Base-by-base conservation (phyloP, 1,139 yeast genomes). In the Pichia sp. region DNA sequence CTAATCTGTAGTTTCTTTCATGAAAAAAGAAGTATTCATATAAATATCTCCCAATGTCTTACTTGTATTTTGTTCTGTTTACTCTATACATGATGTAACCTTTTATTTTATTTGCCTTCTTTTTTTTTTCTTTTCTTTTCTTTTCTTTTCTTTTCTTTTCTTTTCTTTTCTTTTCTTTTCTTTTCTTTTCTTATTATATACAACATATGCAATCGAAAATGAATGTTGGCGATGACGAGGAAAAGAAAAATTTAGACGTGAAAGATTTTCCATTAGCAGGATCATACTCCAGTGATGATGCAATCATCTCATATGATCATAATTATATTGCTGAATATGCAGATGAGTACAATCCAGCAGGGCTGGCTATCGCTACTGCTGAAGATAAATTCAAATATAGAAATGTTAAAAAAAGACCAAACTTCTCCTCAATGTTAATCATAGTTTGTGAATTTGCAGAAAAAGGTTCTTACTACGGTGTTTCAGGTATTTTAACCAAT, bases 341-440 rank as follows among this genome's bases (percentile, higher is more conserved):
- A 3, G 64, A 61, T 45, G 64, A 61, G 32, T 53, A 44, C 29
- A 61, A 61, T 45, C 64, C 63, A 5, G 43, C 54, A 9, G 65
- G 65, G n/a, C 43, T 60, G 27, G 45, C 47, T 8, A 36, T 49
- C 18, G 76, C 78, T 20, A 62, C 69, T 13, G 59, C 58, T 15
- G 72, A 68, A 44, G 86, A 80, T 59, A 57, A 68, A 32, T 51
- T 52, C 4, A 69, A 74, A 8, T 72, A 78, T 49, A 72, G 80
- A 52, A 62, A 63, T 48, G 68, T 58, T 16, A 48, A 45, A 72
- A 55, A 43, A 66, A 45, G 68, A 69, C 67, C 34, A 77, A 79
- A 25, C 51, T 60, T 47, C 60, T 69, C 29, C 24, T 49, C 27
- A 67, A 68, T 53, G 53, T 56, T 70, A 29, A 65, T 72, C 50